phyloP scores from a whole-genome alignment of 257 asterid genomes.

The Jacaranda mimosifolia region DNA sequence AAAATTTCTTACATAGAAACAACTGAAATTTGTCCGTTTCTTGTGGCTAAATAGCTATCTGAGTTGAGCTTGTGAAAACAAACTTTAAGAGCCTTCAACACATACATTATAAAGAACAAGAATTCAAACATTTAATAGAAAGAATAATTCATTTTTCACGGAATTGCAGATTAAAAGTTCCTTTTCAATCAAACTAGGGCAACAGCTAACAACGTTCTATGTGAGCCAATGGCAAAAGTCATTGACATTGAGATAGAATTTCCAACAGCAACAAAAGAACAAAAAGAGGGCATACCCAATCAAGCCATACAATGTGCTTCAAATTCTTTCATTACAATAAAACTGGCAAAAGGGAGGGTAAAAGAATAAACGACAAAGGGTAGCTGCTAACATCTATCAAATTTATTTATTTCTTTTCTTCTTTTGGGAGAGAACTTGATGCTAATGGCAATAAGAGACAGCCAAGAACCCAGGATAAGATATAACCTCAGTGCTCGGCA shows the following conservation, averaged over 20 bases:
- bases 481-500: neutral
- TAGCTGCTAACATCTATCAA: neutral
- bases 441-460: neutral
- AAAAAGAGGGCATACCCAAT: neutral
- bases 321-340: neutral
- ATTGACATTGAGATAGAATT: neutral
- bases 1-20: no score
- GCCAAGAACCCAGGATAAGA: neutral
- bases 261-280: slow-evolving; percentile 2
- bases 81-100: no score
- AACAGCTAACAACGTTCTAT: slow-evolving; percentile 11
- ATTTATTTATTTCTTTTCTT: neutral
- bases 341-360: neutral
- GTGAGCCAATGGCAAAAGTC: neutral
- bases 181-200: slow-evolving; percentile 19
- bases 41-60: neutral
- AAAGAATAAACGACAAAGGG: neutral
- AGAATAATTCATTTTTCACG: slow-evolving; percentile 6
- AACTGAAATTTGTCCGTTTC: neutral
- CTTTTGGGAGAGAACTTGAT: neutral
- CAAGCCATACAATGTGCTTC: slow-evolving; percentile 13
- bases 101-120: neutral
- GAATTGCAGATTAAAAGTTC: neutral
- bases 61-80: neutral
- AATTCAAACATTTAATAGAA: neutral